Evolutionary conservation across 2,329 filamentous ascomycete genomes (phyloP), one percentile per base, ranked within the genome.

Genomic region (Sphaerulina populicola): DNA sequence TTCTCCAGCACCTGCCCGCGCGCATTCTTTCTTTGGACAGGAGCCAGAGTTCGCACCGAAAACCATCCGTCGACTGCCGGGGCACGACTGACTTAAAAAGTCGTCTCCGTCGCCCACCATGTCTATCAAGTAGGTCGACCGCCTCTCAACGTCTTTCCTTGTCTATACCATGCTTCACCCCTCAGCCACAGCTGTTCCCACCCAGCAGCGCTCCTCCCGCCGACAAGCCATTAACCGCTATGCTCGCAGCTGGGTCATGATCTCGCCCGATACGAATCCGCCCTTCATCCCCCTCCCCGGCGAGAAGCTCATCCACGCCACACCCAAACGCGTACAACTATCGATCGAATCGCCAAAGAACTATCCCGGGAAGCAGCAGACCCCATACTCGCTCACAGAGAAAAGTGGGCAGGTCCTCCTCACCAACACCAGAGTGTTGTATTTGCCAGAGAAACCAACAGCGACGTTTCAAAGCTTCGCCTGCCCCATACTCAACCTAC

Each of bases 161-260:
- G 9, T 23, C 30, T 29, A 36, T 31, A 27, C 14, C n/a, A 49
- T 29, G 35, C 27, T 44, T 12, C 33, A 40, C 7, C 33, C 45
- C 40, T 33, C 51, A 6, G 21, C 40, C 9, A 45, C 12, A 44
- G 38, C 46, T 36, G 23, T 36, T 30, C 38, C 38, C 30, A 15
- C 38, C 11, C 18, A 49, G 46, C 38, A 36, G 14, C 29, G 30
- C 15, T 12, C 38, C 7, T 42, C 46, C 29, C 42, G 29, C 18
- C 40, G 46, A 29, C 38, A 36, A 18, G 46, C 46, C 18, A 35
- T 49, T 49, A 42, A 49, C 38, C n/a, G 42, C 10, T 49, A 49
- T 40, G 29, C 52, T 44, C 53, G 56, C 67, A 87, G 83, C 68
- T 96, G 91, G 91, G 91, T 96, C 41, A 96, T 96, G 90, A 81